Conservation (phyloP, 805 yeast genomes). For the Candida ficus region DNA sequence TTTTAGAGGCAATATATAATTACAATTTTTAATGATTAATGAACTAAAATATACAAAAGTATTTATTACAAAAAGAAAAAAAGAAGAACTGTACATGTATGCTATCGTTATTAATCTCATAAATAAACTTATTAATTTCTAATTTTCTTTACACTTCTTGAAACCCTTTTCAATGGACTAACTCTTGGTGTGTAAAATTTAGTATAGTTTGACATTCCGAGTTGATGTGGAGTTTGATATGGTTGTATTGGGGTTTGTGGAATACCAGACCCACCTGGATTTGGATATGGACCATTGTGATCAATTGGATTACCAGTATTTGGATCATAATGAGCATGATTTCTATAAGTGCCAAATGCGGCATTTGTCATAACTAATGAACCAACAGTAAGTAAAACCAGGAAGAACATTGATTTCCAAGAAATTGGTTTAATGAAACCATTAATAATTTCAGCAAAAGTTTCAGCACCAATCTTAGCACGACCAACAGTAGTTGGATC, state of each 20-base stretch:
- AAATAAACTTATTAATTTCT: constrained; percentile 1
- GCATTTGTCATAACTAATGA: constrained; percentile 46
- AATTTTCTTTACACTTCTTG: constrained; percentile 2
- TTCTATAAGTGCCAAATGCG: constrained; percentile 40
- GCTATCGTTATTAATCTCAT: too few relatives aligned
- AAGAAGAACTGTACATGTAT: neutral
- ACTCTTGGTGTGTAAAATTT: constrained; percentile 7
- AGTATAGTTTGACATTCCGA: constrained; percentile 2
- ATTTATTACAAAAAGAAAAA: too few relatives aligned
- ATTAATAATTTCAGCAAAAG: constrained; percentile 77
- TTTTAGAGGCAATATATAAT: too few relatives aligned
- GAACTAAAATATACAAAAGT: too few relatives aligned
- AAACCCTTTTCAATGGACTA: constrained; percentile 7
- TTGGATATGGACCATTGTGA: constrained; percentile 8
- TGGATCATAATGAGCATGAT: constrained; percentile 18
- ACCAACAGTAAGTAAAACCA: constrained; percentile 43
- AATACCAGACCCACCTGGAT: constrained; percentile 1
- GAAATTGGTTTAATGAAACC: constrained; percentile 69
- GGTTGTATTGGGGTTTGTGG: constrained; percentile 20
- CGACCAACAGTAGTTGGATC: constrained; percentile 66
- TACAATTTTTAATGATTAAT: too few relatives aligned
- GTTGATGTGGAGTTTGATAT: constrained; percentile 13
- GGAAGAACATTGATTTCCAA: constrained; percentile 57
- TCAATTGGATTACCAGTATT: neutral
- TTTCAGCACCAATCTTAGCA: constrained; percentile 72